phyloP scores from a whole-genome alignment of 495 filamentous ascomycete species.

The Viridothelium virens region DNA sequence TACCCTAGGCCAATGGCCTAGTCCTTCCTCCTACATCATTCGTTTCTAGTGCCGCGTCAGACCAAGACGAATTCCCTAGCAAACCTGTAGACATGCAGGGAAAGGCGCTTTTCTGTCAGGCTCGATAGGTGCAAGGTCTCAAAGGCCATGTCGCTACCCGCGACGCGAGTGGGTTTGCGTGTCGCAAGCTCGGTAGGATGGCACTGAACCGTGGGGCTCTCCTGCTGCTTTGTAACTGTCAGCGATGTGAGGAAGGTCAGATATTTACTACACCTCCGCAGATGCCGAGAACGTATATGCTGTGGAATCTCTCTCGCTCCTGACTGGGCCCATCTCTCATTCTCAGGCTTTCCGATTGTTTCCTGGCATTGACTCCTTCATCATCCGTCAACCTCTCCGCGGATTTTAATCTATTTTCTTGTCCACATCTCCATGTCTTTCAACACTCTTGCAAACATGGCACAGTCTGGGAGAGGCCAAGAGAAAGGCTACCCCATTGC shows the following conservation, averaged over 20 bases:
- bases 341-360: neutral
- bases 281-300: neutral
- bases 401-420: too few relatives aligned
- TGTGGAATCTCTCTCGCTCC: neutral
- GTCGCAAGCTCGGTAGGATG: neutral
- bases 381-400: neutral
- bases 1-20: neutral
- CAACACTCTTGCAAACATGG: constrained; percentile 2
- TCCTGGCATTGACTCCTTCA: neutral
- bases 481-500: neutral
- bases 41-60: constrained; percentile 9
- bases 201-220: neutral
- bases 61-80: neutral
- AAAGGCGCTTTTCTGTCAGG: neutral
- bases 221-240: neutral
- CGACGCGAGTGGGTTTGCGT: neutral
- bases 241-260: neutral
- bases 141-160: neutral
- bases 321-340: neutral
- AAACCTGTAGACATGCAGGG: neutral
- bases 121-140: constrained; percentile 1
- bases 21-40: neutral
- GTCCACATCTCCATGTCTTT: neutral
- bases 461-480: neutral
- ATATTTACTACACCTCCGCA: neutral